Base-by-base conservation (phyloP, 176 grass and related monocot genomes). In the Echinochloa phyllopogon region DNA sequence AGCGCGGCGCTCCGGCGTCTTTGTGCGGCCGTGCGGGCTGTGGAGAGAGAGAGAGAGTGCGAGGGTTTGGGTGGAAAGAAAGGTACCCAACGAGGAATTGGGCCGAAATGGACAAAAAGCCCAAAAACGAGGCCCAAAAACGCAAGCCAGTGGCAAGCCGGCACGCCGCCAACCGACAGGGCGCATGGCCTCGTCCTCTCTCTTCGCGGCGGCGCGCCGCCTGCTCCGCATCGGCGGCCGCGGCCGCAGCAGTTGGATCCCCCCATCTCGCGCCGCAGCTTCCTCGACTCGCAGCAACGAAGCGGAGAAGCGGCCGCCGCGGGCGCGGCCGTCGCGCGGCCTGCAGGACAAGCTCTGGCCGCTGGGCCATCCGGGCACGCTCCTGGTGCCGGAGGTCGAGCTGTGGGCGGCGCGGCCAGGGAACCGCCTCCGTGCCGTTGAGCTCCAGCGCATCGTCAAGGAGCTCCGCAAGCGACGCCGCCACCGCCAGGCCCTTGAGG, bases 401-500 rank as follows among this genome's bases (percentile, higher is more conserved):
- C 88, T 83, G 50, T 94, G 95, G 90, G 80, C 86, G 42, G 84
- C 77, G 9, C 87, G 85, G 62, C 48, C 74, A 1, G 60, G 88
- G 1, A 92, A 97, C 52, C 55, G 33, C 69, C 63, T 89, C 77
- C 83, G 92, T 47, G 21, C 33, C n/a, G 65, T 81, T 1, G 90
- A 94, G 86, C 92, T 94, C 38, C 74, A 90, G 78, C 74, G 73
- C 74, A 15, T 93, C 53, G 80, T 97, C 64, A 86, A 45, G 63
- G 90, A 87, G 64, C 90, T 97, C 53, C 86, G 92, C 58, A 91
- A 86, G 74, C 83, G 90, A 39, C 88, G 82, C 42, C 83, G 88
- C 84, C 90, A 87, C 55, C 74, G 80, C 69, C 95, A 97, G 76
- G 95, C 92, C 20, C 92, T 97, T 51, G 92, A 97, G 95, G 95